Conservation (phyloP, 768 basidiomycete genomes). For the Amanita phalloides region DNA sequence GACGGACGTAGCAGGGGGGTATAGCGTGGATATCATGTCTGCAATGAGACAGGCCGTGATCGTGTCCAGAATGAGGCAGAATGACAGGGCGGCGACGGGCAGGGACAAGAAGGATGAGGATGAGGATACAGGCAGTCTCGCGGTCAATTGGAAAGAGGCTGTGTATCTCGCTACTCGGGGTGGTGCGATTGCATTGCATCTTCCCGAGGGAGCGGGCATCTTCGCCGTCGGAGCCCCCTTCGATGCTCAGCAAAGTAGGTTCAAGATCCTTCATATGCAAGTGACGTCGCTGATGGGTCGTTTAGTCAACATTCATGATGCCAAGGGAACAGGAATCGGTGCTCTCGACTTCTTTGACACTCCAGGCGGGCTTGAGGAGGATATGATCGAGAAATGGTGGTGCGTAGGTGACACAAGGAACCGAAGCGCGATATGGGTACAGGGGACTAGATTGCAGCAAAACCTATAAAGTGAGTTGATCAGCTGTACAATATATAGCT, state of each 20-base stretch:
- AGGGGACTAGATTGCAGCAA: constrained; percentile 30
- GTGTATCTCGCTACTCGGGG: constrained; percentile 77
- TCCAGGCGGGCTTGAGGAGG: constrained; percentile 19
- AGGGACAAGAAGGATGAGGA: constrained; percentile 1
- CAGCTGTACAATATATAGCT: neutral
- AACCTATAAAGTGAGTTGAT: constrained; percentile 1
- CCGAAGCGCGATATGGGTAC: constrained; percentile 63
- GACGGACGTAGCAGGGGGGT: constrained; percentile 82
- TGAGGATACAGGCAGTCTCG: constrained; percentile 19
- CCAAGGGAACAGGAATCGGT: constrained; percentile 37
- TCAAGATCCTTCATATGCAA: neutral
- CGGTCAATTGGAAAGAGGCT: constrained; percentile 73
- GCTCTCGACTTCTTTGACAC: constrained; percentile 56
- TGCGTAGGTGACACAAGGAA: constrained; percentile 67
- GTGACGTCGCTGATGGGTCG: constrained; percentile 1
- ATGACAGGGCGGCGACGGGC: constrained; percentile 22
- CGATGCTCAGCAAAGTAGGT: constrained; percentile 68
- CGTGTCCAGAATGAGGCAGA: constrained; percentile 61
- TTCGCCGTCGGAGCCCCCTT: constrained; percentile 57
- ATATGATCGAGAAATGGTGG: constrained; percentile 86
- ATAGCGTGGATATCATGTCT: constrained; percentile 65
- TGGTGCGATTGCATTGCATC: constrained; percentile 59
- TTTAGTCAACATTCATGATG: constrained; percentile 38
- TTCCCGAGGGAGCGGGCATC: constrained; percentile 33
- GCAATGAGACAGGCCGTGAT: constrained; percentile 74